These are phyloP conservation scores for Suillus occidentalis DNA, from an alignment of 768 basidiomycete species.

Conservation along the genomic window DNA sequence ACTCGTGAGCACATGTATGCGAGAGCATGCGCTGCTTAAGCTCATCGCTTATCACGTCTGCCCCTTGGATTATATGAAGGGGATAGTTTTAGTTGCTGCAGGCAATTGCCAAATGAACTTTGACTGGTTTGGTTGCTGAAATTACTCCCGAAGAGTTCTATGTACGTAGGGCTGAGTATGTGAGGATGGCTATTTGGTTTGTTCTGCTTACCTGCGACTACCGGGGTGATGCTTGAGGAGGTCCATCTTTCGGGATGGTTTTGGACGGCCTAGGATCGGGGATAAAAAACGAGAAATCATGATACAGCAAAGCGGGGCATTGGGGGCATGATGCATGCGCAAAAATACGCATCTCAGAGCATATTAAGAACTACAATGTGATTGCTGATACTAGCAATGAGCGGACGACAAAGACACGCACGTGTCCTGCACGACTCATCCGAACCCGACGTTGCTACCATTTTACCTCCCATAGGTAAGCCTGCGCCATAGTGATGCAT, in stretches of 20 bases:
- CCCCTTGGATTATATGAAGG: too few relatives aligned
- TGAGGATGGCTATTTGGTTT: conserved; percentile 68
- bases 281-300: conserved; percentile 44
- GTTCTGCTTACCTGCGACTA: conserved; percentile 77
- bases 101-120: not conserved
- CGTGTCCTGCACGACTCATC: not conserved
- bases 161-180: conserved; percentile 58
- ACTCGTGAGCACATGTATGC: too few relatives aligned
- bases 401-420: not conserved
- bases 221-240: conserved; percentile 69
- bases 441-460: not conserved
- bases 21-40: too few relatives aligned
- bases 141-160: conserved; percentile 78
- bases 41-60: too few relatives aligned
- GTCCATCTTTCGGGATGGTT: conserved; percentile 64
- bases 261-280: conserved; percentile 58
- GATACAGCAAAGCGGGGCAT: conserved; percentile 22
- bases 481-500: not conserved
- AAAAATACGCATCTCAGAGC: not conserved
- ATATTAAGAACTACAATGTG: not conserved
- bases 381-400: not conserved
- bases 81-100: not conserved
- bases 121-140: conserved; percentile 14
- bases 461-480: not conserved
- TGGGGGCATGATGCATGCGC: not conserved